Percentiles rank a stretch among this genome's conserved stretches.
These are phyloP conservation scores for Dinochytrium kinnereticum DNA, from an alignment of 371 early-diverging fungal species.

Conservation along the genomic window DNA sequence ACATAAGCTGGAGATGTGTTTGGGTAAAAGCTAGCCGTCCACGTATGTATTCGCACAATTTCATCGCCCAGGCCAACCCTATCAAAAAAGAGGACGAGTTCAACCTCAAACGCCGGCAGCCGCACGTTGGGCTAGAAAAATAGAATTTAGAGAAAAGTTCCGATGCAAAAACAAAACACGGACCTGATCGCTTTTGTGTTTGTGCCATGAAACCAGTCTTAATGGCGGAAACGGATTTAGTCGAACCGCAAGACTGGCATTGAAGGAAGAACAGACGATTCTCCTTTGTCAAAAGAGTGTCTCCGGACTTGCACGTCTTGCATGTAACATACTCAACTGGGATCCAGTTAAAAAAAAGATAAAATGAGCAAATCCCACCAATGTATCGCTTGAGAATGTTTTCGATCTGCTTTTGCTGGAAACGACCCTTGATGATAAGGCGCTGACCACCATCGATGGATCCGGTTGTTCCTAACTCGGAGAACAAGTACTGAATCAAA, in stretches of 20 bases:
- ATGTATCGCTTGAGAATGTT: conserved; percentile 98
- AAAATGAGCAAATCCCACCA: conserved; percentile 51
- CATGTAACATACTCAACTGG: conserved; percentile 98
- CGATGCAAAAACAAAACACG: not conserved
- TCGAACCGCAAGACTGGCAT: conserved; percentile 98
- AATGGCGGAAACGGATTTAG: conserved; percentile 96
- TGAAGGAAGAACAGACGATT: conserved; percentile 97
- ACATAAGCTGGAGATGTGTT: not conserved
- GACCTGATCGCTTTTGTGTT: conserved; percentile 41
- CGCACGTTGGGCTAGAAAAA: conserved; percentile 3
- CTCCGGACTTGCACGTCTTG: conserved; percentile 98
- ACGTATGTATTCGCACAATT: not conserved
- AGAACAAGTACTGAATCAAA: conserved; percentile 96
- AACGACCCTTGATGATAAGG: conserved; percentile 97
- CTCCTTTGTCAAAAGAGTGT: conserved; percentile 96
- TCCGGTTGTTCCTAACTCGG: conserved; percentile 98
- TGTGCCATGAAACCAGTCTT: conserved; percentile 98
- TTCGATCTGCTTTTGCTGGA: conserved; percentile 99
- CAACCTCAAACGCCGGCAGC: conserved; percentile 4
- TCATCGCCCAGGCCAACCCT: not conserved
- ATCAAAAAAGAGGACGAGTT: not conserved
- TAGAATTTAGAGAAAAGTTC: not conserved
- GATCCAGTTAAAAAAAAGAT: conserved; percentile 7
- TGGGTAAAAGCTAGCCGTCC: not conserved
- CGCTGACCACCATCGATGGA: conserved; percentile 95